Evolutionary conservation across 2,329 filamentous ascomycete species (phyloP).

Genomic region (Ascochyta lentis): DNA sequence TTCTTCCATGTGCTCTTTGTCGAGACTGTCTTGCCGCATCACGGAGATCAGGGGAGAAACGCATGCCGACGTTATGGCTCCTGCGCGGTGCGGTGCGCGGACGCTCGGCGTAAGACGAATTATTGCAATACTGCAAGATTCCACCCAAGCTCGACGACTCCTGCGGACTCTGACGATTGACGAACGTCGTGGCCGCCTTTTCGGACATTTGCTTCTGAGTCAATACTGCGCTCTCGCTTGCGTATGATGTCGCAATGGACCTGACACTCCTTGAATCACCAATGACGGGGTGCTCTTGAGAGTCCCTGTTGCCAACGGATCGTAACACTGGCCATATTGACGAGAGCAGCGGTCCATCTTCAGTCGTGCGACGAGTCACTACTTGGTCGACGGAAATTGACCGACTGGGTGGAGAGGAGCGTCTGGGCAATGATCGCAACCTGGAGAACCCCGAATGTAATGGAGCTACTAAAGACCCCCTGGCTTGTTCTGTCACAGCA

Average conservation of each 20-base stretch:
- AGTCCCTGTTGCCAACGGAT: not conserved
- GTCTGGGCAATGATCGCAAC: slow-evolving; percentile 33
- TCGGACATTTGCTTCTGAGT: not conserved
- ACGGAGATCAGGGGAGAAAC: not conserved
- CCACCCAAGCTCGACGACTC: slow-evolving; percentile 34
- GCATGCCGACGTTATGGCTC: not conserved
- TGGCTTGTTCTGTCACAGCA: slow-evolving; percentile 19
- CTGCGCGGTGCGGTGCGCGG: slow-evolving; percentile 3
- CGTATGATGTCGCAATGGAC: slow-evolving; percentile 1
- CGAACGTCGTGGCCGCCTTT: not conserved
- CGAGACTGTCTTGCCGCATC: not conserved
- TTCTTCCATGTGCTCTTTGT: not conserved
- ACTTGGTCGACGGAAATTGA: slow-evolving; percentile 22
- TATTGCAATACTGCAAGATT: slow-evolving; percentile 37
- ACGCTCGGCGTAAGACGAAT: slow-evolving; percentile 22
- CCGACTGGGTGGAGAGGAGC: slow-evolving; percentile 27
- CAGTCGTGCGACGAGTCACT: slow-evolving; percentile 7
- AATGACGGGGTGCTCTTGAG: not conserved
- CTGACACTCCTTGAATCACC: not conserved
- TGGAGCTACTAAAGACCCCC: slow-evolving; percentile 28
- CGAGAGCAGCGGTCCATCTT: slow-evolving; percentile 20
- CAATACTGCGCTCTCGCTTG: not conserved
- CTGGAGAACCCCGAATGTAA: slow-evolving; percentile 25
- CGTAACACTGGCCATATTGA: slow-evolving; percentile 27
- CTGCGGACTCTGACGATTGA: slow-evolving; percentile 7